Conservation (phyloP, 495 filamentous ascomycete species). For the Hypoxylon fuscum region DNA sequence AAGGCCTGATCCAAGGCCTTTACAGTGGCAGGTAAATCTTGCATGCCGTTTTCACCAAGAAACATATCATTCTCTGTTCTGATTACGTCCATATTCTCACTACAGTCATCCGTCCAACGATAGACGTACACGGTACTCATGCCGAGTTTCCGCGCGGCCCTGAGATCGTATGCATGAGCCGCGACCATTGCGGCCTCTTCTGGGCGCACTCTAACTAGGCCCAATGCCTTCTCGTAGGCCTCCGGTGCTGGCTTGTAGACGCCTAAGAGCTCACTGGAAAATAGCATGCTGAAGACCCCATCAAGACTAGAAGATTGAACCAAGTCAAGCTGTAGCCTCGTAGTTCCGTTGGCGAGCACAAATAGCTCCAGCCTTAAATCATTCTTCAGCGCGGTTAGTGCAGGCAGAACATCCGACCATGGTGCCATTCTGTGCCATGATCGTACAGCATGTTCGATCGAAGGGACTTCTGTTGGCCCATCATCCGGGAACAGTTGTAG, state of each 20-base stretch:
- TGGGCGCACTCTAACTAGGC: constrained; percentile 52
- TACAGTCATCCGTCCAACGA: constrained; percentile 63
- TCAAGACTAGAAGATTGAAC: constrained; percentile 55
- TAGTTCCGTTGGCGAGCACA: constrained; percentile 65
- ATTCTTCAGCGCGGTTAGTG: constrained; percentile 30
- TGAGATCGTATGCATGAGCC: constrained; percentile 63
- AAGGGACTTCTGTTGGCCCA: not conserved
- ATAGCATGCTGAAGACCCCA: constrained; percentile 57
- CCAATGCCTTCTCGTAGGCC: constrained; percentile 55
- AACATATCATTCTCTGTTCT: constrained; percentile 57
- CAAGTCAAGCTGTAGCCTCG: constrained; percentile 63
- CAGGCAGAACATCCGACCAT: constrained; percentile 57
- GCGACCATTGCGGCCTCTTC: constrained; percentile 63
- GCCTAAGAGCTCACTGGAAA: constrained; percentile 61
- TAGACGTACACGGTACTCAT: constrained; percentile 62
- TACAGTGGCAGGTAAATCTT: constrained; percentile 35
- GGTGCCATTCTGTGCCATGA: constrained; percentile 58
- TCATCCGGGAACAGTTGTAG: constrained; percentile 19
- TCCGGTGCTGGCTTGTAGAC: constrained; percentile 57
- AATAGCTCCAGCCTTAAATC: constrained; percentile 46
- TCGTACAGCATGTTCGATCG: constrained; percentile 21
- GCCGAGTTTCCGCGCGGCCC: constrained; percentile 55
- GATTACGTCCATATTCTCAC: constrained; percentile 58
- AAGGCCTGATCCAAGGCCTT: constrained; percentile 15
- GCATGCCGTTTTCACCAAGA: constrained; percentile 52